Percentiles rank a stretch among this genome's conserved stretches.
phyloP scores from a whole-genome alignment of 163 green algal genomes.

The Scenedesmus sp. region DNA sequence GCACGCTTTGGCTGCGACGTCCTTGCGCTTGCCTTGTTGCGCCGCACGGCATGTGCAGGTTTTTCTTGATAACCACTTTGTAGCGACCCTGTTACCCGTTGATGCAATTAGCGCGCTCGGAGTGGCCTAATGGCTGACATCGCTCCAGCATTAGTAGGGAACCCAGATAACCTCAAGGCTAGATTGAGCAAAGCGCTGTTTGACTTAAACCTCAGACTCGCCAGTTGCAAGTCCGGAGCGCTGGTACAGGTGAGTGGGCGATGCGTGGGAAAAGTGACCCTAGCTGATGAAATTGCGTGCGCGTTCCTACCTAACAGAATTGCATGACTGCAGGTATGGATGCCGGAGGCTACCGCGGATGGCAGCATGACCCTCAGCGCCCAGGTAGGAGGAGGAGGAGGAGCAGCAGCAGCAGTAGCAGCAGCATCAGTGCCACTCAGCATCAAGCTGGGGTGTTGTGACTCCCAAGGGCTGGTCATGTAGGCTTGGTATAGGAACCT shows the following conservation, averaged over 20 bases:
- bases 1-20: not conserved
- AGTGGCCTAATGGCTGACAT: not conserved
- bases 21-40: not conserved
- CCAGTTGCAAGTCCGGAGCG: slow-evolving; percentile 58
- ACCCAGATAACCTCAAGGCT: slow-evolving; percentile 38
- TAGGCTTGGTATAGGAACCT: too few species aligned
- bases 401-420: slow-evolving; percentile 17
- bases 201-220: slow-evolving; percentile 53
- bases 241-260: slow-evolving; percentile 60
- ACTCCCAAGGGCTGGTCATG: not conserved
- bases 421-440: not conserved
- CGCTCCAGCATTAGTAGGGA: not conserved
- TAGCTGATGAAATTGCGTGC: not conserved
- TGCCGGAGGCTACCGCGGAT: slow-evolving; percentile 66
- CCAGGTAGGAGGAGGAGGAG: slow-evolving; percentile 54
- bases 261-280: not conserved
- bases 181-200: slow-evolving; percentile 60
- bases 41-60: not conserved
- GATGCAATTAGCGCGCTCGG: not conserved
- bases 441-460: not conserved
- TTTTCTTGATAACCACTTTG: not conserved
- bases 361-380: slow-evolving; percentile 67
- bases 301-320: not conserved
- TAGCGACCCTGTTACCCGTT: not conserved
- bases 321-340: slow-evolving; percentile 69